Conservation (phyloP, 768 basidiomycete genomes). For the Tremella fuciformis region DNA sequence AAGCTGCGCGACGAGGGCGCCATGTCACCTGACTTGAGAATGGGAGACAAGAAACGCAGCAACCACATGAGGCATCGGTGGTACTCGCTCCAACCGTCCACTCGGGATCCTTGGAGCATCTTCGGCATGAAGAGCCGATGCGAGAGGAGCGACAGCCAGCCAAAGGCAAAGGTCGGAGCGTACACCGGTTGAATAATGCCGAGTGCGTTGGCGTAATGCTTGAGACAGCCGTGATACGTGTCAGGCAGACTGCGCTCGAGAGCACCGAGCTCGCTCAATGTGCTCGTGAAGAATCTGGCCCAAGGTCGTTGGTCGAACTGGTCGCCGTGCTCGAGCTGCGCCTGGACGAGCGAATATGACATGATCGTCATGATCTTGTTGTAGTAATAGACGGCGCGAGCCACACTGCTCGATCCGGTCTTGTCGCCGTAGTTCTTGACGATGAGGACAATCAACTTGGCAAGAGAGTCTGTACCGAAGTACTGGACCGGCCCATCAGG, state of each 20-base stretch:
- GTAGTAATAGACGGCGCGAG: constrained; percentile 92
- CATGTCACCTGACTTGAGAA: constrained; percentile 72
- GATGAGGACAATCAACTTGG: constrained; percentile 90
- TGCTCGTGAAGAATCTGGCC: constrained; percentile 95
- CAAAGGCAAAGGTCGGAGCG: constrained; percentile 97
- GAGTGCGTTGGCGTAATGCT: constrained; percentile 88
- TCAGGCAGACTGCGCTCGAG: constrained; percentile 81
- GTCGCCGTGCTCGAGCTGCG: constrained; percentile 88
- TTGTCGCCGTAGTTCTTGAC: constrained; percentile 99
- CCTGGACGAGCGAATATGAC: constrained; percentile 87
- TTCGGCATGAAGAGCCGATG: constrained; percentile 98
- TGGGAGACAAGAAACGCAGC: constrained; percentile 90
- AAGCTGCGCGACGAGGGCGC: constrained; percentile 77
- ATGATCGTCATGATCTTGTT: constrained; percentile 97
- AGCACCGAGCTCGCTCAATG: constrained; percentile 83
- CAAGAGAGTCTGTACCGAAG: constrained; percentile 92
- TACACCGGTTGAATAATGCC: constrained; percentile 93
- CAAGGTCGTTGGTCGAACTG: constrained; percentile 96
- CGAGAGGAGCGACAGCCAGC: constrained; percentile 94
- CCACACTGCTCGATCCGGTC: constrained; percentile 79
- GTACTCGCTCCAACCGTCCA: constrained; percentile 96
- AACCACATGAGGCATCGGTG: constrained; percentile 89
- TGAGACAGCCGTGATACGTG: constrained; percentile 72
- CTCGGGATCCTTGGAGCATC: constrained; percentile 76
- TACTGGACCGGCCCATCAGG: constrained; percentile 63